A percentile compares a stretch with the other conserved stretches of the same genome.
Conservation (phyloP, 108 stramenopile species). For the Cyclotella distinguenda region DNA sequence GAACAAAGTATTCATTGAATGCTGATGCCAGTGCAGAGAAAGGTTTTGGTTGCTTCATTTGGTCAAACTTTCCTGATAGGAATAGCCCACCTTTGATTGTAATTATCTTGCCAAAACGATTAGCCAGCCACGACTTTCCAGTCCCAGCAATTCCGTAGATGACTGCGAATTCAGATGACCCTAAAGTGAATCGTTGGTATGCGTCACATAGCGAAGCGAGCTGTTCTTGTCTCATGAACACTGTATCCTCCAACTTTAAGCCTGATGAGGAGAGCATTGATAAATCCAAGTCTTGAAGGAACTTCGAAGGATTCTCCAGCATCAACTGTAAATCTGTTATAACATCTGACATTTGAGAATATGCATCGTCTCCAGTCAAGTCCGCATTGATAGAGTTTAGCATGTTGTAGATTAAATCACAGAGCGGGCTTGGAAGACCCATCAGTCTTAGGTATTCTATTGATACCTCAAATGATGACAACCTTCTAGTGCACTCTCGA, state of each 20-base stretch:
- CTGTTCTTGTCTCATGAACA: constrained; percentile 3
- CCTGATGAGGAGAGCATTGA: not conserved
- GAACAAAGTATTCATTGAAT: constrained; percentile 26
- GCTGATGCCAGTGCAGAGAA: constrained; percentile 32
- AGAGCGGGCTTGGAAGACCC: not conserved
- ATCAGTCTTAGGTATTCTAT: not conserved
- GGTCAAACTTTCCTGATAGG: constrained; percentile 27
- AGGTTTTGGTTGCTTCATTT: constrained; percentile 22
- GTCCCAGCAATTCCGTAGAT: constrained; percentile 25
- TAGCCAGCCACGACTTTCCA: constrained; percentile 25
- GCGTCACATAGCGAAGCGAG: not conserved
- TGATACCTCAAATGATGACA: not conserved
- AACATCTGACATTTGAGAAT: constrained; percentile 5
- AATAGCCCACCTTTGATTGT: constrained; percentile 15
- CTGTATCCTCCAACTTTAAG: not conserved
- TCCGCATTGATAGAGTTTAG: constrained; percentile 5
- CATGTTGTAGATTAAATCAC: constrained; percentile 21
- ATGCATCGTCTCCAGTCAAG: constrained; percentile 13
- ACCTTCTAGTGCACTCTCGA: too few relatives aligned
- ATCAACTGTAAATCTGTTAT: constrained; percentile 7
- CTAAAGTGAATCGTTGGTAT: constrained; percentile 7
- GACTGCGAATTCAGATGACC: constrained; percentile 6
- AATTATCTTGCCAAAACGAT: constrained; percentile 5
- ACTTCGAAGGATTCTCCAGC: constrained; percentile 9
- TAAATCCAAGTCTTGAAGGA: constrained; percentile 1